Conservation (phyloP, 495 filamentous ascomycete genomes). For the Hypoxylon trugodes region DNA sequence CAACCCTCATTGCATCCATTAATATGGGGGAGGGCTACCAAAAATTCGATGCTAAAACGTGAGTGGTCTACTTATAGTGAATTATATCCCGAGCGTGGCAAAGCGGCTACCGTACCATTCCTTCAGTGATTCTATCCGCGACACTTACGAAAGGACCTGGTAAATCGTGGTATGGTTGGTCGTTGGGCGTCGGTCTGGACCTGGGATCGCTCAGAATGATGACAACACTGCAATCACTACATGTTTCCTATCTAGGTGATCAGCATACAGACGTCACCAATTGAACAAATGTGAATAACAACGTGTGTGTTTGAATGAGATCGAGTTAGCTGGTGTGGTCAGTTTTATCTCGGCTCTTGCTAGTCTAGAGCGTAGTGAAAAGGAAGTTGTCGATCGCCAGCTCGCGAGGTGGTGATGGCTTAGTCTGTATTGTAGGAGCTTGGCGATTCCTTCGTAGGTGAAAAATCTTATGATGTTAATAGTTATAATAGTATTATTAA, state of each 20-base stretch:
- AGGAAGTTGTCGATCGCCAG: too few relatives aligned
- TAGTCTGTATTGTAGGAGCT: too few relatives aligned
- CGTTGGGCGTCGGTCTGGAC: not conserved
- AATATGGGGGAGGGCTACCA: too few relatives aligned
- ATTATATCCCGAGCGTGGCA: not conserved
- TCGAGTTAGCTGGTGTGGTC: too few relatives aligned
- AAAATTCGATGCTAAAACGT: too few relatives aligned
- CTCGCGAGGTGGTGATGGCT: too few relatives aligned
- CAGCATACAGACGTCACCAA: not conserved
- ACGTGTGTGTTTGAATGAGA: not conserved
- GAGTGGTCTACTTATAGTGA: not conserved
- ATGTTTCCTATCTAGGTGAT: not conserved
- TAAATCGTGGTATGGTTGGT: not conserved
- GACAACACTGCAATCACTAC: not conserved
- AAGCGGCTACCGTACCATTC: not conserved
- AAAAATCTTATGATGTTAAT: too few relatives aligned
- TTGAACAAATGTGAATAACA: not conserved
- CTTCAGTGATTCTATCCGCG: not conserved
- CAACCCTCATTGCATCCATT: conserved; percentile 4
- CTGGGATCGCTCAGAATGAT: not conserved
- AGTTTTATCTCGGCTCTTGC: too few relatives aligned
- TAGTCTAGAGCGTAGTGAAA: too few relatives aligned
- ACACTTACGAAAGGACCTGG: not conserved
- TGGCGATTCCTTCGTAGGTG: too few relatives aligned
- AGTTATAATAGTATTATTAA: too few relatives aligned